phyloP scores from a whole-genome alignment of 768 basidiomycete genomes.

The Daedaleopsis sinensis region DNA sequence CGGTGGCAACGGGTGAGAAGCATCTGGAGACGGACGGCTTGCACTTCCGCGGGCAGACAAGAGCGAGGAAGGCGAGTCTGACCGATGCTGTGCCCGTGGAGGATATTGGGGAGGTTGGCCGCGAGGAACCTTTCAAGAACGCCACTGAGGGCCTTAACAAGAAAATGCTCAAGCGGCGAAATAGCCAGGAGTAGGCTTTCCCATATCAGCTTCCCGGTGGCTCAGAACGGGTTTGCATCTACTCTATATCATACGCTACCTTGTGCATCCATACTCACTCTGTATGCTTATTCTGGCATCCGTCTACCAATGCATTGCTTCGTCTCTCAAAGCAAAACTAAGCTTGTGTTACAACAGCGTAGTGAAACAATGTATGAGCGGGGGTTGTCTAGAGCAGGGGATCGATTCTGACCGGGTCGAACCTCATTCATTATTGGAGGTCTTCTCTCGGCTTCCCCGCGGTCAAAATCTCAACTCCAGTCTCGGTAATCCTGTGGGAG shows the following conservation, averaged over 20 bases:
- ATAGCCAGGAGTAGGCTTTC: neutral
- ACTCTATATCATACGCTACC: neutral
- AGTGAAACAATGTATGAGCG: no score
- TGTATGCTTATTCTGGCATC: no score
- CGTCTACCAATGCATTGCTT: no score
- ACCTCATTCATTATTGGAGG: conserved; percentile 7
- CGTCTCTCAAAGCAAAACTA: no score
- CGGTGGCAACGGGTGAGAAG: conserved; percentile 16
- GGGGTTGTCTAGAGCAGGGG: no score
- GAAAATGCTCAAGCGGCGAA: conserved; percentile 47
- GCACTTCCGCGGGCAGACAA: conserved; percentile 38
- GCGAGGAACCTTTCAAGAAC: conserved; percentile 57
- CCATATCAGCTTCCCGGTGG: neutral
- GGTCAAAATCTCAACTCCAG: conserved; percentile 87
- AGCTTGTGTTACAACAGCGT: no score
- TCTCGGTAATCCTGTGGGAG: conserved; percentile 78
- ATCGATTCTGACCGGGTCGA: no score
- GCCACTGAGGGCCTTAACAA: conserved; percentile 71
- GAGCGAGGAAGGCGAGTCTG: conserved; percentile 64
- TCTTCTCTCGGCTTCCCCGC: conserved; percentile 45
- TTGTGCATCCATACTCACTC: no score
- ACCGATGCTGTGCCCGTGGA: conserved; percentile 65
- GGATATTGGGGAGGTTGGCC: conserved; percentile 63
- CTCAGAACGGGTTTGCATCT: no score
- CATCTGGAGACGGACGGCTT: conserved; percentile 42